phyloP scores from a whole-genome alignment of 805 yeast species.

The Barnettozyma botsteinii region DNA sequence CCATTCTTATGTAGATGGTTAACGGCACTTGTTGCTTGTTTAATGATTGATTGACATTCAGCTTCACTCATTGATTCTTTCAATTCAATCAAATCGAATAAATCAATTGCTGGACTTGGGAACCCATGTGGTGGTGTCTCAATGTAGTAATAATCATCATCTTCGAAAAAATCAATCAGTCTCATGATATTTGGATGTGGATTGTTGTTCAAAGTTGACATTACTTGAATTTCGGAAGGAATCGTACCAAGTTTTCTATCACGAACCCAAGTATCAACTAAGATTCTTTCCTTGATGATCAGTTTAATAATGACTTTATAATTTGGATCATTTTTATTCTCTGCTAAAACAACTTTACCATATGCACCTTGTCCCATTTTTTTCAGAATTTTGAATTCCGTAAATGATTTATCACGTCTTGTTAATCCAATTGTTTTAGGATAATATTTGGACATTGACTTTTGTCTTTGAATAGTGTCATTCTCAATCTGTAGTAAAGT shows the following conservation, averaged over 20 bases:
- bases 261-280: slow-evolving; percentile 97
- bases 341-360: slow-evolving; percentile 84
- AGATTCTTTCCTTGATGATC: slow-evolving; percentile 84
- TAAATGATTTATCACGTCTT: slow-evolving; percentile 64
- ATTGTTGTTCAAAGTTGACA: slow-evolving; percentile 68
- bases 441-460: slow-evolving; percentile 29
- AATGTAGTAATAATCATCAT: slow-evolving; percentile 79
- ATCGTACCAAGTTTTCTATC: slow-evolving; percentile 88
- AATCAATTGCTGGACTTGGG: slow-evolving; percentile 80
- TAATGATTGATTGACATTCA: slow-evolving; percentile 73
- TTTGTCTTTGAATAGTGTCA: slow-evolving; percentile 34
- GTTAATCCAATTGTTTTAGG: slow-evolving; percentile 53
- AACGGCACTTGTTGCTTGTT: slow-evolving; percentile 73
- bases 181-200: slow-evolving; percentile 88
- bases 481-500: slow-evolving; percentile 42
- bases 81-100: slow-evolving; percentile 87
- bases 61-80: slow-evolving; percentile 73
- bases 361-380: slow-evolving; percentile 96
- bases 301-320: slow-evolving; percentile 79
- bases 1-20: slow-evolving; percentile 80
- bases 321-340: slow-evolving; percentile 53
- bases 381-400: slow-evolving; percentile 65
- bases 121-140: slow-evolving; percentile 89
- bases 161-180: slow-evolving; percentile 89
- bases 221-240: slow-evolving; percentile 92